Evolutionary conservation across 2,329 filamentous ascomycete genomes (phyloP).

Genomic region (Neofusicoccum laricinum): DNA sequence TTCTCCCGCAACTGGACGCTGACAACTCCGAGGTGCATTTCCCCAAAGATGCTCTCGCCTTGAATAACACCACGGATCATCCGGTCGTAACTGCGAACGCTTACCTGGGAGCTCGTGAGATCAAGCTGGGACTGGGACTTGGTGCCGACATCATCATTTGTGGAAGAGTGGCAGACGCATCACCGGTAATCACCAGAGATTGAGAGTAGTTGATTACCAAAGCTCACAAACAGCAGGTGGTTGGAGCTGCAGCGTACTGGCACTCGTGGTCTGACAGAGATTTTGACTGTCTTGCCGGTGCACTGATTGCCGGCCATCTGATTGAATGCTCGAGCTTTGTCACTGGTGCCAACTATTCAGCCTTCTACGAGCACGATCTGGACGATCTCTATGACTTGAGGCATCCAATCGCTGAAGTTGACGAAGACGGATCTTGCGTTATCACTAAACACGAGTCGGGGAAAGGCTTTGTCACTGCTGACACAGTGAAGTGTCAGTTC

Average conservation of each 20-base stretch:
- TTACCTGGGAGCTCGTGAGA: conserved; percentile 49
- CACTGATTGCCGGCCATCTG: conserved; percentile 52
- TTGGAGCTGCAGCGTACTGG: conserved; percentile 57
- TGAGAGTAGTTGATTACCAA: no score
- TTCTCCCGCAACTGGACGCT: conserved; percentile 43
- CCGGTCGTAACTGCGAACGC: conserved; percentile 38
- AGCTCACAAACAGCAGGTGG: conserved; percentile 21
- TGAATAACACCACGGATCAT: conserved; percentile 30
- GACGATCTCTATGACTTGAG: conserved; percentile 44
- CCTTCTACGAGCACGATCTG: conserved; percentile 45
- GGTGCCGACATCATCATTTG: conserved; percentile 36
- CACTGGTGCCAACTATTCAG: conserved; percentile 55
- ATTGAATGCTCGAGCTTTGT: conserved; percentile 56
- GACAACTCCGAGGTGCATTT: conserved; percentile 37
- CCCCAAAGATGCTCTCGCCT: conserved; percentile 37
- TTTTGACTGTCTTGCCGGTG: conserved; percentile 51
- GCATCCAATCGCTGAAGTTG: conserved; percentile 52
- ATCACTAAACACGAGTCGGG: conserved; percentile 47
- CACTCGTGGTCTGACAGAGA: conserved; percentile 50
- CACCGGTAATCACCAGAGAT: conserved; percentile 31
- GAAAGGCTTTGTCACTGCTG: conserved; percentile 30
- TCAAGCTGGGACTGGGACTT: conserved; percentile 29
- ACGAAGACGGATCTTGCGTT: conserved; percentile 43
- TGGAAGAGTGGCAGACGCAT: conserved; percentile 33
- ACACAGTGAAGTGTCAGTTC: conserved; percentile 40